Percentiles rank a stretch among this genome's conserved stretches.
Conservation (phyloP, 129 eudicot genomes). For the Rutidosis leptorrhynchoides region DNA sequence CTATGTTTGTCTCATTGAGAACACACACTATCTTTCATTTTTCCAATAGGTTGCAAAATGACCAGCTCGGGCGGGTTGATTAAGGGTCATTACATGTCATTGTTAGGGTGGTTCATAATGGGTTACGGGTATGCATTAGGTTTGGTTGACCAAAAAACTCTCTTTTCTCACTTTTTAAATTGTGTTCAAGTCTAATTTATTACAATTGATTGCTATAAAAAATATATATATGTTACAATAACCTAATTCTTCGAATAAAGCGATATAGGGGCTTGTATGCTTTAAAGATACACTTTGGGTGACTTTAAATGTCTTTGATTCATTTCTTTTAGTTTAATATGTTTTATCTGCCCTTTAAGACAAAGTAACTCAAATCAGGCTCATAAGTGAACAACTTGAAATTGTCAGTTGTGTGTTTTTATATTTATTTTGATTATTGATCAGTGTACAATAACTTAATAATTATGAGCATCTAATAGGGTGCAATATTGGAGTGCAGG, state of each 20-base stretch:
- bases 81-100: background rate
- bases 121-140: no score
- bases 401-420: background rate
- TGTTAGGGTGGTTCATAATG: background rate
- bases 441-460: constrained; percentile 8
- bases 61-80: background rate
- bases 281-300: background rate
- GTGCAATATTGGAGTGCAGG: no score
- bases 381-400: constrained; percentile 6
- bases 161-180: background rate
- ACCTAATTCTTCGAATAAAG: background rate
- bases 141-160: no score
- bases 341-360: constrained; percentile 13
- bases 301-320: no score
- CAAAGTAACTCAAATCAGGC: background rate
- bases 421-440: constrained; percentile 4
- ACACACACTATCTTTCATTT: no score
- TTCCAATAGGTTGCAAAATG: no score
- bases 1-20: no score
- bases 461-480: no score
- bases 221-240: background rate
- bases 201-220: background rate
- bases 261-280: no score
- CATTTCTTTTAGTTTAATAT: no score
- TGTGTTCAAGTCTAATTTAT: background rate